Percentiles rank a stretch among this genome's conserved stretches.
Evolutionary conservation across 2,329 filamentous ascomycete genomes (phyloP).

Genomic region (Verticillium albo-atrum): DNA sequence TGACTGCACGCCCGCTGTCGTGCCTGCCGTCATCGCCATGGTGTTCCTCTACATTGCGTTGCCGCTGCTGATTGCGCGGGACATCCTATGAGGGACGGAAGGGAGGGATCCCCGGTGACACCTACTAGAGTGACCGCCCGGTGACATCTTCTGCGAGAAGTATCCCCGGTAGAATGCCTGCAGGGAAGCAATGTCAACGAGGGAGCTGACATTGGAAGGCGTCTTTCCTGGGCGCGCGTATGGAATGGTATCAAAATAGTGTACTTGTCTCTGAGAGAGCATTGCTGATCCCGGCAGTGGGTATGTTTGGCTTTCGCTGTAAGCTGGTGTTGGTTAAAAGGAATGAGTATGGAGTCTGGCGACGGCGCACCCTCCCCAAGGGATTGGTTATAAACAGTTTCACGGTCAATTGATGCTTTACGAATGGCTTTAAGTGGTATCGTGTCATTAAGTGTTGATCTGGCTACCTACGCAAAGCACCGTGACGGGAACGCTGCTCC

Average conservation of each 20-base stretch:
- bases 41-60: neutral
- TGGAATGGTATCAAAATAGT: too few relatives aligned
- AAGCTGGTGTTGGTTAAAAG: neutral
- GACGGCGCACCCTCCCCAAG: neutral
- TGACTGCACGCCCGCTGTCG: neutral
- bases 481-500: neutral
- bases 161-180: too few relatives aligned
- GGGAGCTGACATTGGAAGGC: too few relatives aligned
- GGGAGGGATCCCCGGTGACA: too few relatives aligned
- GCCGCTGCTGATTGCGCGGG: neutral
- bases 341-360: neutral
- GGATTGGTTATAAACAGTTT: neutral
- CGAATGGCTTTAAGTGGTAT: neutral
- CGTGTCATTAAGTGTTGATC: slow-evolving; percentile 1
- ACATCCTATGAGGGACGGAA: neutral
- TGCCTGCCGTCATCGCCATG: slow-evolving; percentile 1
- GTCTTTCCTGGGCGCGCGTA: too few relatives aligned
- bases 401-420: neutral
- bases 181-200: too few relatives aligned
- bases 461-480: neutral
- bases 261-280: too few relatives aligned
- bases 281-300: too few relatives aligned
- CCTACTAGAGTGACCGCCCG: too few relatives aligned
- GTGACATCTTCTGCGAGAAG: too few relatives aligned
- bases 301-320: neutral